Base-by-base conservation (phyloP, 2,329 filamentous ascomycete genomes). In the Sporothrix pallida region DNA sequence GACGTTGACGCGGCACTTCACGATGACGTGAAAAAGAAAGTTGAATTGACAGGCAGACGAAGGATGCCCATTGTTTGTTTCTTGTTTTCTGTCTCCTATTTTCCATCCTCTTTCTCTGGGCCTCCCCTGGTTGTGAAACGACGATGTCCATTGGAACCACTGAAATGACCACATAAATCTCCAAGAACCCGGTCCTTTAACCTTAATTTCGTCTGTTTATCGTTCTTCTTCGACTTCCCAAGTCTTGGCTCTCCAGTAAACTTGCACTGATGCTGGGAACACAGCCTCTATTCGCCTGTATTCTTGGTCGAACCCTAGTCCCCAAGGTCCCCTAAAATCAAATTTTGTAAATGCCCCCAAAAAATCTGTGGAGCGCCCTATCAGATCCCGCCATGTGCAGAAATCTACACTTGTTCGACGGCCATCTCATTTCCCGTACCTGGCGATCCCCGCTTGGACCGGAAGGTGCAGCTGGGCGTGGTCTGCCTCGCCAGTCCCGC, bases 381-480 rank as follows among this genome's bases (percentile, higher is more conserved):
- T 52, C 46, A 20, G 23, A 37, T 54, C 65, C 63, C 44, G 63
- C 63, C 63, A 68, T 68, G 63, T 68, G 44, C 63, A 50, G 44
- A 50, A 20, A 46, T 44, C n/a, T 9, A 44, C 44, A 68, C n/a
- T n/a, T 23, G 17, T 2, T 8, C 26, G 42, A 62, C 42, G 31
- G 17, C 1, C 44, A 50, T 52, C 46, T 68, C 46, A 68, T 68
- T 52, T 68, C 54, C 48, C 26, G 44, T 37, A 23, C 46, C 44
- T 63, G 54, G 26, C 70, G 44, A 71, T 62, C 44, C 9, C 44
- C 17, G 13, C 54, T 50, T n/a, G 54, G 58, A 42, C 26, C 50
- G 67, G 67, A 70, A 70, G 67, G 67, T 70, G 63, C 15, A 50
- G 31, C 10, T 9, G 13, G 23, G 46, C 23, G 15, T 46, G 62